Conservation (phyloP, 2,329 filamentous ascomycete genomes). For the Pyrenochaeta sp. region DNA sequence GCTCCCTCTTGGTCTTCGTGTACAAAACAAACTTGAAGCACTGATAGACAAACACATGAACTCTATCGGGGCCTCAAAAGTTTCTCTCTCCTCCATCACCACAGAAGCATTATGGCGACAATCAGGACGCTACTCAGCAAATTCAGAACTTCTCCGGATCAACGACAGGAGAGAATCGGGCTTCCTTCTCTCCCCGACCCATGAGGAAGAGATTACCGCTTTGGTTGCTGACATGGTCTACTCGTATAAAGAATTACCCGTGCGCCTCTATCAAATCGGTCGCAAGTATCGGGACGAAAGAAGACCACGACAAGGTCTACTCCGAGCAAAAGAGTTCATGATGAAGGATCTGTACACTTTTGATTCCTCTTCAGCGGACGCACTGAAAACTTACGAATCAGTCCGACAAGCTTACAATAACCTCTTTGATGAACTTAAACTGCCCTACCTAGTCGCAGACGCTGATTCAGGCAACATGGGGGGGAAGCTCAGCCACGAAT, state of each 20-base stretch:
- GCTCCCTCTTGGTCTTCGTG: constrained; percentile 82
- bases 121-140: constrained; percentile 79
- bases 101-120: constrained; percentile 83
- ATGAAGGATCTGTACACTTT: constrained; percentile 99
- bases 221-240: constrained; percentile 76
- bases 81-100: constrained; percentile 84
- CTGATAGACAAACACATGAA: constrained; percentile 92
- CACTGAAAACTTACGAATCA: constrained; percentile 78
- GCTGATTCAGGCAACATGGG: constrained; percentile 98
- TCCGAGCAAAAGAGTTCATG: constrained; percentile 88
- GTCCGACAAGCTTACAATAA: constrained; percentile 76
- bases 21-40: constrained; percentile 85
- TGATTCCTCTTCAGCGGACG: constrained; percentile 71
- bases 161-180: constrained; percentile 76
- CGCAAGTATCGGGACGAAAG: constrained; percentile 95
- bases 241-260: constrained; percentile 85
- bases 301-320: constrained; percentile 83
- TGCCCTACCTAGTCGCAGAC: constrained; percentile 84
- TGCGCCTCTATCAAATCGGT: constrained; percentile 89
- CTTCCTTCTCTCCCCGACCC: constrained; percentile 86
- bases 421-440: constrained; percentile 81
- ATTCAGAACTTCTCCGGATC: constrained; percentile 85
- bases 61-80: constrained; percentile 78
- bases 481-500: constrained; percentile 91
- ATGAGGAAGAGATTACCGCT: constrained; percentile 93